phyloP scores from a whole-genome alignment of 2,329 filamentous ascomycete genomes.

The Westerdykella aurantiaca region DNA sequence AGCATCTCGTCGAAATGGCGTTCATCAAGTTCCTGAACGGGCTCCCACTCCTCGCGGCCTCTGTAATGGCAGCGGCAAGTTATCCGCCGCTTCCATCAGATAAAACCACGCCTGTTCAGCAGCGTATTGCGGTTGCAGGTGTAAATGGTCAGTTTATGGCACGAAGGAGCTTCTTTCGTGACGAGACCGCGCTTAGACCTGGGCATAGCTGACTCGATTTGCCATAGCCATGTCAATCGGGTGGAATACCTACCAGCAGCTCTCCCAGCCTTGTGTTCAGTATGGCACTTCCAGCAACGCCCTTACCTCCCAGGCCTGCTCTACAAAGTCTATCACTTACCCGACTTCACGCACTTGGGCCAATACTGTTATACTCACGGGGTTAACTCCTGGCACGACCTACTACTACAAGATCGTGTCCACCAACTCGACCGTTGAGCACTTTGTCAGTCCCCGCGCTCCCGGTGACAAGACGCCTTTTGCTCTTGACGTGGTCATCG shows the following conservation, averaged over 20 bases:
- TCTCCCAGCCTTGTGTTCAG: conserved; percentile 45
- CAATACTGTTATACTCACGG: conserved; percentile 45
- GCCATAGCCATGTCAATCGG: conserved; percentile 7
- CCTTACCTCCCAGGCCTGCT: conserved; percentile 43
- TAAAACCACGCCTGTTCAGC: no score
- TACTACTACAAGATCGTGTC: conserved; percentile 58
- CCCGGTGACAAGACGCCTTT: conserved; percentile 54
- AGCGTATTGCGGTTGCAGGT: no score
- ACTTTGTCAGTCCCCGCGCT: conserved; percentile 50
- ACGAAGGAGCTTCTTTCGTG: no score
- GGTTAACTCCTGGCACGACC: conserved; percentile 47
- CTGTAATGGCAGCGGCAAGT: no score
- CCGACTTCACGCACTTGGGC: conserved; percentile 50
- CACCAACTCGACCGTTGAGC: conserved; percentile 49
- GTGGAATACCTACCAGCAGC: conserved; percentile 53
- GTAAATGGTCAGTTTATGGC: no score
- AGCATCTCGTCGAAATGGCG: no score
- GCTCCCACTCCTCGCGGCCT: no score
- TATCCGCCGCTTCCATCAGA: no score
- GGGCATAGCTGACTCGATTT: no score
- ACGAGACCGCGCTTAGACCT: no score
- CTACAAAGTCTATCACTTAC: conserved; percentile 47
- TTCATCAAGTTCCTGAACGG: no score
- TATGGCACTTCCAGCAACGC: conserved; percentile 44
- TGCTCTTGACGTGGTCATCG: conserved; percentile 49